These are phyloP conservation scores for Daedalea quercina DNA, from an alignment of 768 basidiomycete genomes.

Conservation along the genomic window DNA sequence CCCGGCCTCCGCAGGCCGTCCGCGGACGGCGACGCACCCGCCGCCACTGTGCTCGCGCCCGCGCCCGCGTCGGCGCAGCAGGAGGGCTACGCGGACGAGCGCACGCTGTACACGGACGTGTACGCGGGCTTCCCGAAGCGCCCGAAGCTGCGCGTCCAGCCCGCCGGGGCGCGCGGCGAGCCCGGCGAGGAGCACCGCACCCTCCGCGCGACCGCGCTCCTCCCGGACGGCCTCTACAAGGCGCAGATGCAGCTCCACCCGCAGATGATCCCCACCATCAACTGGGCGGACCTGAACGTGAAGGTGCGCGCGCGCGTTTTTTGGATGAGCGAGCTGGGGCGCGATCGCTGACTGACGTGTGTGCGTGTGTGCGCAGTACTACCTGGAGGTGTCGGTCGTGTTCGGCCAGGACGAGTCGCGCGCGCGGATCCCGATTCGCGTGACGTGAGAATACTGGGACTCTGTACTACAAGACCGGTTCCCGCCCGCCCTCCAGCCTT, in stretches of 20 bases:
- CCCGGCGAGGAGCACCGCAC: constrained; percentile 36
- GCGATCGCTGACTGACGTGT: constrained; percentile 3
- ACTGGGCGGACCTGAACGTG: constrained; percentile 61
- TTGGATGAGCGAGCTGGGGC: not conserved
- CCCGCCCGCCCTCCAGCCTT: no score
- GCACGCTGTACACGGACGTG: constrained; percentile 43
- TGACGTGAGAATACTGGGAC: constrained; percentile 30
- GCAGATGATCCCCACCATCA: constrained; percentile 57
- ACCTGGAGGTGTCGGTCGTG: constrained; percentile 63
- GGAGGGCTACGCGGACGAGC: constrained; percentile 32
- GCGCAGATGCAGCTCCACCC: constrained; percentile 47
- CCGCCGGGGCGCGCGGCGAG: no score
- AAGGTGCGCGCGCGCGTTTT: constrained; percentile 51
- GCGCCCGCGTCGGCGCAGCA: no score
- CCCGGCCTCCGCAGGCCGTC: not conserved
- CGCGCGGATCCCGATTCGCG: constrained; percentile 54
- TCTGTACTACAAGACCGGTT: no score
- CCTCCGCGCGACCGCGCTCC: constrained; percentile 36
- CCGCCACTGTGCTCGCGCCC: constrained; percentile 21
- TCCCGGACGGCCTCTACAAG: constrained; percentile 67
- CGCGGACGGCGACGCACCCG: not conserved
- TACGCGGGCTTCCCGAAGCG: constrained; percentile 69
- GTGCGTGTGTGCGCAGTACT: constrained; percentile 42
- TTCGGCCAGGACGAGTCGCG: constrained; percentile 57
- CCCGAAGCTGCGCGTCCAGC: constrained; percentile 46